Evolutionary conservation across 1,284 basidiomycete species (phyloP), one percentile per base, ranked within the genome.

Genomic region (Ceratobasidium sp.): DNA sequence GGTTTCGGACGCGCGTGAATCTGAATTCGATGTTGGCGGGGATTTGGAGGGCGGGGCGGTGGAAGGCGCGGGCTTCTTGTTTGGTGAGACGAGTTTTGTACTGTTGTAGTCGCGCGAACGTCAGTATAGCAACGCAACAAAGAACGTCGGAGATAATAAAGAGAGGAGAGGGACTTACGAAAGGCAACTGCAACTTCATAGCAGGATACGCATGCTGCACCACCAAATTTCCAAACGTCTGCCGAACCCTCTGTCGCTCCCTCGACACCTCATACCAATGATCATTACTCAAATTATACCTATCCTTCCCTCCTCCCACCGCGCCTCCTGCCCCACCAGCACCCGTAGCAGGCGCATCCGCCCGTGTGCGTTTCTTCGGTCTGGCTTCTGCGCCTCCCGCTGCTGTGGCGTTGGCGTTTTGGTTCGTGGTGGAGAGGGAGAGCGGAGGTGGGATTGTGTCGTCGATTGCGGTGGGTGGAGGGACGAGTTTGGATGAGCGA

Each of bases 141-240:
- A 41, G 36, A 41, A 11, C 6, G 44, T 45, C 59, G 57, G 48
- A n/a, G 24, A 24, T 41, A n/a, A n/a, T n/a, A 41, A 29, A 63
- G 50, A 45, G 15, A 41, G 36, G 7, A 15, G 8, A n/a, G 27
- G 19, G 2, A 84, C 93, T 81, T 82, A 97, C 96, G 81, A 95
- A 98, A 47, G 96, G 96, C 75, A 99, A 84, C 80, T 99, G 98
- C 29, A 99, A 84, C 81, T 97, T 96, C 84, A 96, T 93, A 22
- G 97, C 96, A n/a, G 97, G 92, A 81, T 95, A 95, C 0, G 98
- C 94, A 82, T 99, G 97, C 81, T 98, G 95, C 59, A 99, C 96
- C 57, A 96, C 92, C 78, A 99, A 89, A 79, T 97, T 93, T 47
- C 97, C 97, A 79, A 99, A 98, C 0, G 98, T 99, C 83, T 99